A percentile compares a stretch with the other conserved stretches of the same genome.
These are phyloP conservation scores for Ottelia alismoides DNA, from an alignment of 106 monocot species.

Conservation along the genomic window DNA sequence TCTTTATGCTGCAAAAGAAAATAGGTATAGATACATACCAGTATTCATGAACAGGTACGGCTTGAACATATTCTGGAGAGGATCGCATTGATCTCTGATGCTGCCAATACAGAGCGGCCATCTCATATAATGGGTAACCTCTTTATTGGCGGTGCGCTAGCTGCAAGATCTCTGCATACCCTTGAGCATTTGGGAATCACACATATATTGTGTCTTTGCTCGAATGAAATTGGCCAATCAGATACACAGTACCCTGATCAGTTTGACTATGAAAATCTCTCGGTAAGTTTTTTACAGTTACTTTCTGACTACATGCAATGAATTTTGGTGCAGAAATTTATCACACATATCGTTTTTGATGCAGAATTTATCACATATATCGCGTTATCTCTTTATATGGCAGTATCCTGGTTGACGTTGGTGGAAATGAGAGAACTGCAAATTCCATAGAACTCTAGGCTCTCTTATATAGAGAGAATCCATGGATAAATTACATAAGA, in stretches of 20 bases:
- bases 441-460: too few relatives aligned
- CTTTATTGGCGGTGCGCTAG: constrained; percentile 86
- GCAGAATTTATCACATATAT: too few relatives aligned
- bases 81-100: constrained; percentile 66
- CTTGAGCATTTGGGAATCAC: constrained; percentile 83
- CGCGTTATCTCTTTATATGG: too few relatives aligned
- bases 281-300: constrained; percentile 39
- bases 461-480: too few relatives aligned
- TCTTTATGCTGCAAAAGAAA: too few relatives aligned
- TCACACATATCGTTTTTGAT: too few relatives aligned
- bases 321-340: too few relatives aligned
- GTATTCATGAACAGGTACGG: constrained; percentile 48
- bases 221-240: constrained; percentile 96
- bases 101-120: constrained; percentile 75
- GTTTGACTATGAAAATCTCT: constrained; percentile 86
- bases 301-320: too few relatives aligned
- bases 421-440: too few relatives aligned
- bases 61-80: constrained; percentile 96
- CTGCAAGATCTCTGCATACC: constrained; percentile 70
- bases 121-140: constrained; percentile 53
- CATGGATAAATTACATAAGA: too few relatives aligned
- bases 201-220: constrained; percentile 81
- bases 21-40: too few relatives aligned
- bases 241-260: constrained; percentile 81
- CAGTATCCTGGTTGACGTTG: too few relatives aligned